Evolutionary conservation across 1,139 yeast species (phyloP).

Genomic region (Taphrina flavorubra): DNA sequence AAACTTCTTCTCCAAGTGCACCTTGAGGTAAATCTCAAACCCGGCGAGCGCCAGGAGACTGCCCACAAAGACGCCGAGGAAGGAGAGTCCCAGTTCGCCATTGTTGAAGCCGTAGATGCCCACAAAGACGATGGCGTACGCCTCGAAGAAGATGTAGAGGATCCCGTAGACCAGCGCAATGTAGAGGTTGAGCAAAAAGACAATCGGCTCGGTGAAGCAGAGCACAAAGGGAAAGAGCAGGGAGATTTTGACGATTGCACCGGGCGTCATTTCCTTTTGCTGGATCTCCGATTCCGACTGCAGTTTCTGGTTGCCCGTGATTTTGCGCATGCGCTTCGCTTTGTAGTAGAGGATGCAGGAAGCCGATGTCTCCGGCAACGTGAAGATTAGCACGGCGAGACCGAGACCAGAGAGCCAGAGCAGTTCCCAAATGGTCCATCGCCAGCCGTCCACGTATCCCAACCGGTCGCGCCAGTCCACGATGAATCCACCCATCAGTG

Average conservation of each 20-base stretch:
- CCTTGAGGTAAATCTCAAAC: slow-evolving; percentile 26
- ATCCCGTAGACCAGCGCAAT: slow-evolving; percentile 64
- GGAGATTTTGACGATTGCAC: slow-evolving; percentile 44
- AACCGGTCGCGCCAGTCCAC: slow-evolving; percentile 54
- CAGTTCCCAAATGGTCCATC: slow-evolving; percentile 65
- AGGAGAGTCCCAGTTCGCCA: slow-evolving; percentile 77
- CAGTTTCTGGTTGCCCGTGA: slow-evolving; percentile 51
- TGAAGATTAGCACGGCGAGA: slow-evolving; percentile 63
- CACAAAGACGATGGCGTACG: slow-evolving; percentile 68
- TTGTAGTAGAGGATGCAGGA: slow-evolving; percentile 77
- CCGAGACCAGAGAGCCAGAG: slow-evolving; percentile 56
- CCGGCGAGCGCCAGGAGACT: slow-evolving; percentile 26
- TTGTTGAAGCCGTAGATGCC: slow-evolving; percentile 74
- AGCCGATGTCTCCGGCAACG: slow-evolving; percentile 85
- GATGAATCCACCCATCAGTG: slow-evolving; percentile 76
- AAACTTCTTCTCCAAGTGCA: slow-evolving; percentile 26
- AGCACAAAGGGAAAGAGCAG: slow-evolving; percentile 64
- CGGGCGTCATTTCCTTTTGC: slow-evolving; percentile 34
- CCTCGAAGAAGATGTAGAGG: slow-evolving; percentile 72
- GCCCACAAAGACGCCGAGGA: slow-evolving; percentile 71
- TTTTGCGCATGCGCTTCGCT: slow-evolving; percentile 60
- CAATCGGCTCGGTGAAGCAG: slow-evolving; percentile 60
- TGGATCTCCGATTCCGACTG: slow-evolving; percentile 65
- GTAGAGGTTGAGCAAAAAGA: slow-evolving; percentile 50
- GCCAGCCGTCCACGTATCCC: slow-evolving; percentile 63